Evolutionary conservation across 169 alveolate species (phyloP).

Genomic region (Eimeria sp.): DNA sequence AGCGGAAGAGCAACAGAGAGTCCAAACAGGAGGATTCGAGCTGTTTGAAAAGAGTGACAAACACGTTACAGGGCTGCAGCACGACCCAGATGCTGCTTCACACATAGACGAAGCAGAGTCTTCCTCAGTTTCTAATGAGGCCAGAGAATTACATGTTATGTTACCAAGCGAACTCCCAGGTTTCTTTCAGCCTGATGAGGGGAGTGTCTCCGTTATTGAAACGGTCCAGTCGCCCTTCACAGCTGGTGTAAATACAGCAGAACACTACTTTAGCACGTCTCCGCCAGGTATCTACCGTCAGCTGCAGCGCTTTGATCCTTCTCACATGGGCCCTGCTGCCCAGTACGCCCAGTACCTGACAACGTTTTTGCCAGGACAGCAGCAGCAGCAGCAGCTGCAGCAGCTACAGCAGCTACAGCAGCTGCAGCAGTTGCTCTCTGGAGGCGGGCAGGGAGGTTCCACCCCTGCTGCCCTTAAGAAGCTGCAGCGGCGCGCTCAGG

Average conservation of each 20-base stretch:
- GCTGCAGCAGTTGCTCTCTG: conserved; percentile 9
- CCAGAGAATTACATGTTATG: neutral
- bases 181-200: neutral
- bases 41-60: neutral
- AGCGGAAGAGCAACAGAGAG: neutral
- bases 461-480: conserved; percentile 16
- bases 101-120: neutral
- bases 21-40: neutral
- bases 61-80: neutral
- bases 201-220: neutral
- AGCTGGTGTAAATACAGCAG: neutral
- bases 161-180: neutral
- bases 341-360: conserved; percentile 60
- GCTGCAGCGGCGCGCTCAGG: conserved; percentile 54
- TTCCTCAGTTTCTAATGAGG: neutral
- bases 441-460: neutral
- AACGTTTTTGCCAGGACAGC: conserved; percentile 10
- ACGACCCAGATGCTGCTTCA: neutral
- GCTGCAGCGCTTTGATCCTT: conserved; percentile 34
- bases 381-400: conserved; percentile 46
- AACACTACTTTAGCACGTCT: neutral
- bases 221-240: neutral
- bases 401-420: conserved; percentile 18
- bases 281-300: neutral
- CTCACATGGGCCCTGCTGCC: conserved; percentile 24